These are phyloP conservation scores for Tillandsia fasciculata DNA, from an alignment of 176 grass and related monocot genomes.

Conservation along the genomic window DNA sequence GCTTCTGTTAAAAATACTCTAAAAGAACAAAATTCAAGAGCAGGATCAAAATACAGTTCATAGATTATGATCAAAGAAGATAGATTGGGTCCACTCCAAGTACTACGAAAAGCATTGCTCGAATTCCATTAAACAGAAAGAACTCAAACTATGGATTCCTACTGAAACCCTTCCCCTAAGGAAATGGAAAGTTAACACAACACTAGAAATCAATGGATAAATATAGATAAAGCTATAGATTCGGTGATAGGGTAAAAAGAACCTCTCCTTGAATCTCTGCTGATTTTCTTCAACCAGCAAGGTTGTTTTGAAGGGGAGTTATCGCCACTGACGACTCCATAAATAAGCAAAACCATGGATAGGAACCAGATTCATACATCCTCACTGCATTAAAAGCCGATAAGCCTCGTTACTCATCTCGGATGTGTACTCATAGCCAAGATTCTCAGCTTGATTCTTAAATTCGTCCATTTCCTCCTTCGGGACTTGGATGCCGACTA, in stretches of 20 bases:
- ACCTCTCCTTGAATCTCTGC: neutral
- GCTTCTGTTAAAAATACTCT: no score
- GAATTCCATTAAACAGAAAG: neutral
- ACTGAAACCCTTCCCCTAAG: neutral
- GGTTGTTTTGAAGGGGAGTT: neutral
- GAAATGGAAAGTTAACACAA: neutral
- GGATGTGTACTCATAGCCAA: conserved; percentile 76
- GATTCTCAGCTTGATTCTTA: conserved; percentile 30
- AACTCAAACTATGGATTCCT: neutral
- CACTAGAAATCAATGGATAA: neutral
- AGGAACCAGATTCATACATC: neutral
- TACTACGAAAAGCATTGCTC: neutral
- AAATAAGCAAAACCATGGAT: neutral
- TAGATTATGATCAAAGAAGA: neutral
- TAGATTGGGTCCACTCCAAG: neutral
- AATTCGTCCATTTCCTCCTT: conserved; percentile 59
- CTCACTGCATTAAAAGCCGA: conserved; percentile 52
- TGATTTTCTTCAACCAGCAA: neutral
- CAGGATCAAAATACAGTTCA: no score
- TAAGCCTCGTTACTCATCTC: conserved; percentile 76
- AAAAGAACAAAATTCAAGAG: no score
- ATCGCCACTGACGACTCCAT: neutral
- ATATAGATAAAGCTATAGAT: neutral
- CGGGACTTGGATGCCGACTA: conserved; percentile 88
- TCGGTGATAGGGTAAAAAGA: neutral